These are phyloP conservation scores for Pseudogymnoascus sp. DNA, from an alignment of 2,329 filamentous ascomycete genomes.

Conservation along the genomic window DNA sequence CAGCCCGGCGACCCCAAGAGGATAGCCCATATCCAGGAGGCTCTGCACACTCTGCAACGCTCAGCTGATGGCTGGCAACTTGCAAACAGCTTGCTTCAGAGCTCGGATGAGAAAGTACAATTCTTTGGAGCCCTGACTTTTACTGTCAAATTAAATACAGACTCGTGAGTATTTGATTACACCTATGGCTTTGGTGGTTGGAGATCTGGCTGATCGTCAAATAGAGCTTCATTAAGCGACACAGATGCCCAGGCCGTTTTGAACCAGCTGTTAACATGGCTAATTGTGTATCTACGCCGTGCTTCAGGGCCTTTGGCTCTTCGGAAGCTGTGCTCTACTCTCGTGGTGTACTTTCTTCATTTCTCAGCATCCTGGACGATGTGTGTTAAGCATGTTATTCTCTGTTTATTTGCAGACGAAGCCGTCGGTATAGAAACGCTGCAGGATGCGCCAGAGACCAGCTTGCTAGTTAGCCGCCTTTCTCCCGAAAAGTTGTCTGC, in stretches of 20 bases:
- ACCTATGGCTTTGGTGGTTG: neutral
- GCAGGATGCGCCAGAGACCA: constrained; percentile 36
- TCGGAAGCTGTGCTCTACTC: constrained; percentile 68
- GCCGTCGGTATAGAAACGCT: constrained; percentile 42
- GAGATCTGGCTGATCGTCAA: neutral
- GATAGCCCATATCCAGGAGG: constrained; percentile 56
- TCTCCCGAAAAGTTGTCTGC: constrained; percentile 46
- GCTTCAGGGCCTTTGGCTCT: constrained; percentile 54
- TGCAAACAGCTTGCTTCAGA: constrained; percentile 65
- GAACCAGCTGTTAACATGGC: constrained; percentile 54
- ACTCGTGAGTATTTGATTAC: constrained; percentile 49
- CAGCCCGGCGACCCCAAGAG: constrained; percentile 35
- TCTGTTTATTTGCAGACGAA: constrained; percentile 46
- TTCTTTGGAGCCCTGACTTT: constrained; percentile 93
- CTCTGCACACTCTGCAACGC: constrained; percentile 70
- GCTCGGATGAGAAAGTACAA: constrained; percentile 65
- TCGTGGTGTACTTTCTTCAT: constrained; percentile 68
- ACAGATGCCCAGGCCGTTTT: constrained; percentile 53
- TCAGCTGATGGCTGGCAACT: constrained; percentile 79
- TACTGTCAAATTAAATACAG: constrained; percentile 90
- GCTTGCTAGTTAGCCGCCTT: constrained; percentile 40
- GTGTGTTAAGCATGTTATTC: constrained; percentile 57
- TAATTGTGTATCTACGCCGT: constrained; percentile 46
- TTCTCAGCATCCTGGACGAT: constrained; percentile 61
- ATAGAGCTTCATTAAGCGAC: constrained; percentile 39